Base-by-base conservation (phyloP, 768 basidiomycete species). In the Neoboletus magnificus region DNA sequence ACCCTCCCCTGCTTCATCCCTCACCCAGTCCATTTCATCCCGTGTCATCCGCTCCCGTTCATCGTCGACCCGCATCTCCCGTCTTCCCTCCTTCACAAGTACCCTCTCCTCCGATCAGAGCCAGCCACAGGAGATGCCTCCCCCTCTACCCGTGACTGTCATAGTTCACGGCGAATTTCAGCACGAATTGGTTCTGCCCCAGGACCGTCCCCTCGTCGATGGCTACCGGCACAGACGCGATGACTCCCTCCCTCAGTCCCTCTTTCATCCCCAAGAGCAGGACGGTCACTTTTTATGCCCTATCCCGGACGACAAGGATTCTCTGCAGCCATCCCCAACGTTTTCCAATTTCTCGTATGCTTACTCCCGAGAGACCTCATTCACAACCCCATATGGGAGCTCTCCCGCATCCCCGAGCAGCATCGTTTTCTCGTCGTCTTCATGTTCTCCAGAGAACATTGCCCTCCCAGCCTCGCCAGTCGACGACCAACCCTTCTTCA, bases 51-150 rank as follows among this genome's bases (percentile, higher is more conserved):
- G 69, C 9, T 72, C 70, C 0, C 69, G 68, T 11, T 70, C 69
- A 0, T 72, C 70, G 0, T 70, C 70, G 0, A 66, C 55, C 20
- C 55, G 68, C 43, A 70, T 70, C 1, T 70, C 69, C 4, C 70
- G 68, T 51, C 64, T 70, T 0, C 68, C 70, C 18, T 70, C 69
- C 0, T 72, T 70, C 57, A 72, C 69, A 0, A 70, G 69, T 39
- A 70, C 70, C 10, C 65, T 70, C 56, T 70, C 70, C 3, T 70
- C 69, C 0, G 71, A 72, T 16, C 71, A 72, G 35, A 72, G 69
- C 32, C 61, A 62, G 2, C 62, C 70, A 0, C 66, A 62, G 36
- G 69, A 70, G 22, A 42, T 64, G 1, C 53, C 62, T 18, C 68
- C 60, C 0, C 70, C 70, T 0, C 51, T 66, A 0, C 70, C 68